phyloP scores from a whole-genome alignment of 768 basidiomycete genomes.

The Boletus bicolor region DNA sequence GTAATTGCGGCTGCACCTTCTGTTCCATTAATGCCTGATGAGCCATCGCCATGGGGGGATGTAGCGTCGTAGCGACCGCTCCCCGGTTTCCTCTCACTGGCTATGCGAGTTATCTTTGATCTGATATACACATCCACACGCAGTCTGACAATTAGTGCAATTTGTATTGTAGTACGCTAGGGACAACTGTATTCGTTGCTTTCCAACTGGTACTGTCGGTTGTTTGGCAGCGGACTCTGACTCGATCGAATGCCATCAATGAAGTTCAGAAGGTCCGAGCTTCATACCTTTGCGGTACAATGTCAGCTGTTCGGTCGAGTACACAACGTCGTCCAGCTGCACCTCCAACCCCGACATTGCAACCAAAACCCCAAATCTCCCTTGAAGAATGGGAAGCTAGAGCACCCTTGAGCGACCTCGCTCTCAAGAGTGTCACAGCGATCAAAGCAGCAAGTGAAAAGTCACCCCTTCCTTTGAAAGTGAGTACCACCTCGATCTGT shows the following conservation, averaged over 20 bases:
- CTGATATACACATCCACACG: slow-evolving; percentile 1
- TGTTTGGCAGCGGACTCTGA: slow-evolving; percentile 12
- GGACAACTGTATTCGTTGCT: not conserved
- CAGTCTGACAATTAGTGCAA: not conserved
- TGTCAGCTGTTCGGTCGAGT: slow-evolving; percentile 23
- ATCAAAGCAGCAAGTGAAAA: slow-evolving; percentile 62
- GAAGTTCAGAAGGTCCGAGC: not conserved
- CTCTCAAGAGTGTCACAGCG: slow-evolving; percentile 59
- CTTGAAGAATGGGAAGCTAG: slow-evolving; percentile 92
- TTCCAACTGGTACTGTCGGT: not conserved
- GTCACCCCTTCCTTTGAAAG: slow-evolving; percentile 71
- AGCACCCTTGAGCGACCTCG: slow-evolving; percentile 69
- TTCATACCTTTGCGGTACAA: slow-evolving; percentile 5
- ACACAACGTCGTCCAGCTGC: slow-evolving; percentile 28
- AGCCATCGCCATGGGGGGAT: slow-evolving; percentile 33
- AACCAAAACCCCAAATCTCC: slow-evolving; percentile 48
- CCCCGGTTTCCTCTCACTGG: not conserved
- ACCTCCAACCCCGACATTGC: slow-evolving; percentile 25
- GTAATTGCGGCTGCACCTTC: slow-evolving; percentile 5
- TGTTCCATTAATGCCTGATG: slow-evolving; percentile 21
- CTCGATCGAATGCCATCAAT: not conserved
- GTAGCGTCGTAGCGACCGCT: slow-evolving; percentile 1
- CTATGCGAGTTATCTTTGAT: slow-evolving; percentile 2
- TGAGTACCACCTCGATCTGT: slow-evolving; percentile 31
- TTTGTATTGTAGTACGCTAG: slow-evolving; percentile 11